Conservation (phyloP, 1,284 basidiomycete species). For the Malassezia obtusa region DNA sequence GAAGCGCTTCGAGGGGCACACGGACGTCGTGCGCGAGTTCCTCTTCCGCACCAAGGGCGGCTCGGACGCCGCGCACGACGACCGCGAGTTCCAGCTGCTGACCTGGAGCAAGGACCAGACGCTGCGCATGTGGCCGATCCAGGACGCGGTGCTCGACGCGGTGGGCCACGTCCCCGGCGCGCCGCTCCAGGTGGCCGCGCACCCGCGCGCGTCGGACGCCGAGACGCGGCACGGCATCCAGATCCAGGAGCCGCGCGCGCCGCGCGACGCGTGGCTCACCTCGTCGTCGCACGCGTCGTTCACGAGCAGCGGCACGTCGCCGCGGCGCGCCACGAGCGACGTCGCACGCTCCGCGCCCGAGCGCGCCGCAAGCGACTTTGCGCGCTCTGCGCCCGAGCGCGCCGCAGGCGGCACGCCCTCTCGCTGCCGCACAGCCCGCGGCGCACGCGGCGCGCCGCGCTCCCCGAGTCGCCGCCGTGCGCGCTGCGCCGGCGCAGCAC, state of each 20-base stretch:
- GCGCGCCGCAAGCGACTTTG: background rate
- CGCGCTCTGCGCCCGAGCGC: too few relatives aligned
- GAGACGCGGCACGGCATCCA: background rate
- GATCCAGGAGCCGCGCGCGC: background rate
- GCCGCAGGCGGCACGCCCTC: too few relatives aligned
- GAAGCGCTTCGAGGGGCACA: conserved; percentile 74
- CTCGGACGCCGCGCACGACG: conserved; percentile 40
- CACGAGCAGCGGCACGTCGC: conserved; percentile 50
- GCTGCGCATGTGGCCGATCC: conserved; percentile 71
- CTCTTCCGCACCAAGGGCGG: conserved; percentile 71
- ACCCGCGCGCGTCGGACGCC: background rate
- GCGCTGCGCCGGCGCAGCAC: background rate
- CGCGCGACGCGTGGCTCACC: background rate
- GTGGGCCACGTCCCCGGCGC: conserved; percentile 9
- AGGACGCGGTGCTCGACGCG: background rate
- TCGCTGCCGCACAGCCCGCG: too few relatives aligned
- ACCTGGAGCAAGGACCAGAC: conserved; percentile 96
- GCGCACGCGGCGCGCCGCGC: too few relatives aligned
- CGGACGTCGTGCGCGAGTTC: conserved; percentile 92
- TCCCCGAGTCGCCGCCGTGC: background rate
- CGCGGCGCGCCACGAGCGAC: background rate
- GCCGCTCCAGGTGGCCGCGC: background rate
- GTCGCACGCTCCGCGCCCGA: background rate
- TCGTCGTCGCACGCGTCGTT: background rate
- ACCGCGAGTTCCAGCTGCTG: conserved; percentile 56